Base-by-base conservation (phyloP, 352 stramenopile species). In the Pythium periplocum region DNA sequence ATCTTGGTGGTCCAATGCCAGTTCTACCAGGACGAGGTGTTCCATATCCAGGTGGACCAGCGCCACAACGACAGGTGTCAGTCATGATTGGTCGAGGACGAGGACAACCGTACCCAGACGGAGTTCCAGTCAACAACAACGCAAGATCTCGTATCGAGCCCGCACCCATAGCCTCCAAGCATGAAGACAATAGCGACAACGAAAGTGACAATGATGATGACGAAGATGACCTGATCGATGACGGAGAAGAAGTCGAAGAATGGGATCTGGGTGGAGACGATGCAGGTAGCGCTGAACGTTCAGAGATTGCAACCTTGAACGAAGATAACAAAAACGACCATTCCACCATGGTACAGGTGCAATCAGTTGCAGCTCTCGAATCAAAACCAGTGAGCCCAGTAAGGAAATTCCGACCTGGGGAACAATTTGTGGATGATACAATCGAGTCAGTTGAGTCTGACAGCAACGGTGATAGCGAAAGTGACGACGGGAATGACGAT, bases 241-340 rank as follows among this genome's bases (percentile, higher is more conserved):
- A 61, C 12, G 60, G 49, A 7, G 60, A 68, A 46, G 50, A 60
- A 34, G 54, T 68, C 1, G 54, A 68, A 45, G 60, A 62, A 45
- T 68, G 60, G 60, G 54, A 48, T 10, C 38, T 66, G 3, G 59
- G 53, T 17, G 40, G 34, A 4, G 40, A 30, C 32, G 26, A 30
- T 2, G 32, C 7, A 4, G 38, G 9, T n/a, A 34, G 9, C 9
- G 43, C 17, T 30, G 43, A 31, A 48, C 9, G 43, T 48, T 48
- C 43, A 11, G 43, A 30, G 9, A 48, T 11, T 48, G 17, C 43
- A 48, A 48, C 9, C 9, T 30, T 31, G 6, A 12, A 9, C 38
- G 17, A 31, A 45, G 36, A 30, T 9, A 10, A 44, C 36, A 38
- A 12, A 38, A 11, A n/a, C 5, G 37, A 44, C 34, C 2, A 44